Base-by-base conservation (phyloP, 345 rosid genomes). In the Eucalyptus decipiens region DNA sequence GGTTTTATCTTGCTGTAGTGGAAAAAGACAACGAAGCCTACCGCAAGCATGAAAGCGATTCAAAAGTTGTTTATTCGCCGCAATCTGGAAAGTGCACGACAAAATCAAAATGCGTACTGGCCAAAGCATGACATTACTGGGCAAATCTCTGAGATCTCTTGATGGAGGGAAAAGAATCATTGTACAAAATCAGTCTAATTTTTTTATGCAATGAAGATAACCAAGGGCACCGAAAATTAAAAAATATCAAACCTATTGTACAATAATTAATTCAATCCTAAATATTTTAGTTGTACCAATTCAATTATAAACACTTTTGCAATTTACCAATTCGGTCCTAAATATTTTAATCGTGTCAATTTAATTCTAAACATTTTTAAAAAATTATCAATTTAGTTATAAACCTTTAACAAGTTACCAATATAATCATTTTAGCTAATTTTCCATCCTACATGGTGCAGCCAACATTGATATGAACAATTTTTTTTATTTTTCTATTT, bases 381-480 rank as follows among this genome's bases (percentile, higher is more conserved):
- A 51, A 51, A 17, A 17, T 6, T 51, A 3, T 51, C 56, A 52
- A 52, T 18, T 52, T 52, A 52, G 9, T 6, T 17, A 18, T 52
- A 51, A 51, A 51, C 21, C 1, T 51, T 51, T 51, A 51, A 52
- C 56, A 19, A 52, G 56, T 52, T 52, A 6, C 1, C 9, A 52
- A 52, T 52, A 19, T 1, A 18, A 52, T 52, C 21, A 16, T 52
- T 52, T 19, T 52, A 19, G 9, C 56, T 52, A 52, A 52, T 7
- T 52, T 52, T 18, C 2, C 7, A 18, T 7, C 23, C 56, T 52
- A 52, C 8, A 19, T 18, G 9, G 9, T 0, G 2, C 1, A 4
- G 1, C 23, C 56, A 18, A 51, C 1, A 2, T 52, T 52, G 4
- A 52, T 17, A 19, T 52, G 23, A 52, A 19, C 4, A 52, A 1